Base-by-base conservation (phyloP, 106 monocot genomes). In the Dioscorea dumetorum region DNA sequence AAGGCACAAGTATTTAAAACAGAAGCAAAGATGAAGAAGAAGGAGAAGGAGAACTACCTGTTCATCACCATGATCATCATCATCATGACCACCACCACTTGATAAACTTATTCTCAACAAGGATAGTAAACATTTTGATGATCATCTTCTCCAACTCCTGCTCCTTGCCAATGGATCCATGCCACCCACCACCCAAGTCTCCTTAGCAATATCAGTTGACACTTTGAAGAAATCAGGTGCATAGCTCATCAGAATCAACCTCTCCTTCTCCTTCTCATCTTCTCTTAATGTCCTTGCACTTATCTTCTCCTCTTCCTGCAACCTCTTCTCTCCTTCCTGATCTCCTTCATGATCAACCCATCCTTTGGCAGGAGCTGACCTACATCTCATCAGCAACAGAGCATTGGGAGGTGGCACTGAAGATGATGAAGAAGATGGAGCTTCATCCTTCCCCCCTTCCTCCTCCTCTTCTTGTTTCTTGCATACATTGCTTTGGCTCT, bases 131-230 rank as follows among this genome's bases (percentile, higher is more conserved):
- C 18, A 54, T 13, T 19, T 19, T 31, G 9, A 35, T 34, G 19
- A 50, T 84, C 79, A 91, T 75, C 84, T 84, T 74, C 74, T 94
- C 71, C 86, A 84, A 76, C 94, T 94, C 64, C 87, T 67, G 65
- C 88, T 81, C 72, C 90, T 79, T 5, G 67, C 64, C 49, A 94
- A 51, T 18, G 84, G 80, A 79, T 94, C 90, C 22, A 73, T 61
- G 54, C 76, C 74, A 20, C 90, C 90, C 7, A 90, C 90, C 5
- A 94, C 62, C 94, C 87, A 90, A 3, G 94, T 90, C 82, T 94
- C 94, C 80, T 85, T 90, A 4, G 73, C 90, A 4, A 94, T 80
- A 21, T 94, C 90, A 8, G 80, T 74, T 1, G 90, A 94, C 12
- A 90, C 48, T 73, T 85, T 85, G 71, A 79, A 77, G 79, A 93